Conservation (phyloP, 805 yeast species). For the Pichia scutulata region DNA sequence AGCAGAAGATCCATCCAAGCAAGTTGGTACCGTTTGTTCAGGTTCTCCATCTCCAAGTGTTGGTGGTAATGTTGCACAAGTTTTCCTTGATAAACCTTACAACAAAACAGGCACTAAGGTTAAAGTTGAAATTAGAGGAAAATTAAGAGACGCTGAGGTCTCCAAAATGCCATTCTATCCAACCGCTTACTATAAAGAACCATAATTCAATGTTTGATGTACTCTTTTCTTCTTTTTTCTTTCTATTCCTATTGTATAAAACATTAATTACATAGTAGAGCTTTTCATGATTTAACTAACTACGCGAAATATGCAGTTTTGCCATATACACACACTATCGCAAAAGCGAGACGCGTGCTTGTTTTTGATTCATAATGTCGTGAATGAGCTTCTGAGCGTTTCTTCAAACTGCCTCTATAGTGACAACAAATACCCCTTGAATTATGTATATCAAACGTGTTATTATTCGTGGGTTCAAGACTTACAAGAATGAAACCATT, state of each 20-base stretch:
- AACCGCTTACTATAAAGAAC: slow-evolving; percentile 62
- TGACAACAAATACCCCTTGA: no score
- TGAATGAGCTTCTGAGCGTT: background rate
- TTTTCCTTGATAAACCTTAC: slow-evolving; percentile 63
- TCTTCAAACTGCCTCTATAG: background rate
- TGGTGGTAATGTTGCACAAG: slow-evolving; percentile 84
- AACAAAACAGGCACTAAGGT: slow-evolving; percentile 70
- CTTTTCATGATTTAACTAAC: background rate
- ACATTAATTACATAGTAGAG: background rate
- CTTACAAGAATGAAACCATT: slow-evolving; percentile 77
- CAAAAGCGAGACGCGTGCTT: background rate
- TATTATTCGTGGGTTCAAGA: slow-evolving; percentile 85
- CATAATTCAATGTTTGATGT: background rate
- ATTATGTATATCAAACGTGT: slow-evolving; percentile 33
- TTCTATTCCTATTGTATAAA: background rate
- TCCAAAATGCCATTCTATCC: slow-evolving; percentile 79
- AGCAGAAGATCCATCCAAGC: slow-evolving; percentile 41
- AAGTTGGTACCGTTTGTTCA: slow-evolving; percentile 52
- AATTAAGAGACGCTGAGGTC: slow-evolving; percentile 66
- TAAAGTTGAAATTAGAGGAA: slow-evolving; percentile 75
- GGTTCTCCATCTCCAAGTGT: slow-evolving; percentile 54
- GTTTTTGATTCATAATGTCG: background rate
- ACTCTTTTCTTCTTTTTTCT: background rate
- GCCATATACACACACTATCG: background rate
- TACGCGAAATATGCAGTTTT: background rate